Conservation (phyloP, 805 yeast species). For the Saturnispora besseyi region DNA sequence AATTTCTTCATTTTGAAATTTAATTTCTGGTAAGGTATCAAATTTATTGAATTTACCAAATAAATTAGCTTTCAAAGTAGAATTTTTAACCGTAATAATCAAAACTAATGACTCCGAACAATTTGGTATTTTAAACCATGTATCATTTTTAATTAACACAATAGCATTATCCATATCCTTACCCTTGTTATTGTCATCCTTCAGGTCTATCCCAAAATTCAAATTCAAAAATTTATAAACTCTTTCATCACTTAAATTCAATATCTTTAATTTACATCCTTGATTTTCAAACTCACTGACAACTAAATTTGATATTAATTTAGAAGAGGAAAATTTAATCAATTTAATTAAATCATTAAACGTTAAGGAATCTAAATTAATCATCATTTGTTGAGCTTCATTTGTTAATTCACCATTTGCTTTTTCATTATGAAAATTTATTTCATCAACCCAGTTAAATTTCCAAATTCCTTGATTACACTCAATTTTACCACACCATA, state of each 20-base stretch:
- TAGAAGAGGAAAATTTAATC: slow-evolving; percentile 36
- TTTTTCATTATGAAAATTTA: slow-evolving; percentile 10
- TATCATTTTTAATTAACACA: slow-evolving; percentile 28
- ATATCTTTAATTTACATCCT: slow-evolving; percentile 31
- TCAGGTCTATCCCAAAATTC: slow-evolving; percentile 24
- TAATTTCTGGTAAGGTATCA: slow-evolving; percentile 20
- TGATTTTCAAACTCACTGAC: slow-evolving; percentile 39
- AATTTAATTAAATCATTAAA: slow-evolving; percentile 31
- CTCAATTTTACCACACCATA: slow-evolving; percentile 47
- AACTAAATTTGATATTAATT: slow-evolving; percentile 42
- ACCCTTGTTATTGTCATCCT: not conserved
- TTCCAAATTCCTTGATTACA: slow-evolving; percentile 46
- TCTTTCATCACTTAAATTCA: slow-evolving; percentile 17
- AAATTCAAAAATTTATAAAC: slow-evolving; percentile 16
- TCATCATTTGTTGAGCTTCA: not conserved
- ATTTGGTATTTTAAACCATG: slow-evolving; percentile 30
- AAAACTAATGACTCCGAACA: slow-evolving; percentile 30
- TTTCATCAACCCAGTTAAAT: slow-evolving; percentile 40
- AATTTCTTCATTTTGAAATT: slow-evolving; percentile 21
- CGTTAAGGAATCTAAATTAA: slow-evolving; percentile 11
- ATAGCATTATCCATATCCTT: slow-evolving; percentile 20
- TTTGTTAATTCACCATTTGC: not conserved
- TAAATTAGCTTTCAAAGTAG: slow-evolving; percentile 25
- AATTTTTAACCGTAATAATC: slow-evolving; percentile 21
- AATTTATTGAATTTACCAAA: slow-evolving; percentile 26